A percentile compares a stretch with the other conserved stretches of the same genome.
Evolutionary conservation across 176 grass and related monocot genomes (phyloP).

Genomic region (Themeda triandra): DNA sequence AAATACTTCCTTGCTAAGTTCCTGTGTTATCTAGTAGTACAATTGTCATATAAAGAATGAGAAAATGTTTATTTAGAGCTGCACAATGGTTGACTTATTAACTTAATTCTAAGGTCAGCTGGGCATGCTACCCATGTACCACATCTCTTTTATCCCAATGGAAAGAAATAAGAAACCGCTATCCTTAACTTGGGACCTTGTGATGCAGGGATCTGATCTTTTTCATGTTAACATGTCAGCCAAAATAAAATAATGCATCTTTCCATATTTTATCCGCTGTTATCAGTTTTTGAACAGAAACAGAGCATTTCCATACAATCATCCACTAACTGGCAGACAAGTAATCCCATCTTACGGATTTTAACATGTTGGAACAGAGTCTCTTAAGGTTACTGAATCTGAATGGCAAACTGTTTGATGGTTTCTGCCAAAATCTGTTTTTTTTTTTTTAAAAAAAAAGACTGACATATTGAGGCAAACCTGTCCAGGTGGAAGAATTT

Average conservation of each 20-base stretch:
- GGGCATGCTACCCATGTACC: background rate
- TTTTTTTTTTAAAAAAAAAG: background rate
- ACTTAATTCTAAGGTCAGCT: background rate
- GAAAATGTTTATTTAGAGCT: background rate
- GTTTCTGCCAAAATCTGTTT: background rate
- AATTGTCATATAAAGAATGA: background rate
- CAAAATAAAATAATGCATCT: background rate
- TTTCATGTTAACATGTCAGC: background rate
- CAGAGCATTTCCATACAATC: background rate
- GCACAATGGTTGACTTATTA: background rate
- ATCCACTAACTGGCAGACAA: background rate
- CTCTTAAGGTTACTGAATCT: background rate
- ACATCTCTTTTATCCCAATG: background rate
- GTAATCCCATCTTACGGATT: background rate
- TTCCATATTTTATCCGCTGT: background rate
- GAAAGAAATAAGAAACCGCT: background rate
- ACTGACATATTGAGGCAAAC: constrained; percentile 8
- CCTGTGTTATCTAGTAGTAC: background rate
- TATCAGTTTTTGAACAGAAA: background rate
- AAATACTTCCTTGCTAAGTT: background rate
- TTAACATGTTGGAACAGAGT: background rate
- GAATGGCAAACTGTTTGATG: background rate
- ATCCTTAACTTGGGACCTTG: background rate
- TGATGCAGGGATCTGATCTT: background rate
- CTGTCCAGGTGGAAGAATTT: constrained; percentile 59